Conservation (phyloP, 2,329 filamentous ascomycete species). For the Aciculosporium take region DNA sequence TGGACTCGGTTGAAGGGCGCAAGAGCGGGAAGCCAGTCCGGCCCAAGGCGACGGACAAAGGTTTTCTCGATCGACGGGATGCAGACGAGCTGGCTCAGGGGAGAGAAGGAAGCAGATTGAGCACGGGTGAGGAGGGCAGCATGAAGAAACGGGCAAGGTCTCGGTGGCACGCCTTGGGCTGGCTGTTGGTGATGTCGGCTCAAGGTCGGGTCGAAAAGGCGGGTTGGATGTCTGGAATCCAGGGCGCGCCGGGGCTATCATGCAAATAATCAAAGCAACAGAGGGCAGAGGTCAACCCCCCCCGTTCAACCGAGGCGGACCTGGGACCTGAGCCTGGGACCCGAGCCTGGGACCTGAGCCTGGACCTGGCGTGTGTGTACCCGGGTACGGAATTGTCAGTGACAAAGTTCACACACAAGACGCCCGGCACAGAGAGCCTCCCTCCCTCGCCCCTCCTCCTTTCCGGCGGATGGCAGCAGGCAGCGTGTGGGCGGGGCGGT, state of each 20-base stretch:
- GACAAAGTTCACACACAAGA: no score
- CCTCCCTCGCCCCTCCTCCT: no score
- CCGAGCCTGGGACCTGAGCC: no score
- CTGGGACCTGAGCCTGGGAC: no score
- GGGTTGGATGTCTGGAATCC: neutral
- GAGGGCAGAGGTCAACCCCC: neutral
- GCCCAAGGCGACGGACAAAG: no score
- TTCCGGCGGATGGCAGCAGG: neutral
- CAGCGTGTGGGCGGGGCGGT: neutral
- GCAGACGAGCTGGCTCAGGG: no score
- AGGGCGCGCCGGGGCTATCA: neutral
- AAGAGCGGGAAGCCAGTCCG: neutral
- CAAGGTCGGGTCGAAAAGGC: no score
- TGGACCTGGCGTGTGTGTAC: no score
- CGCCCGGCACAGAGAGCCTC: no score
- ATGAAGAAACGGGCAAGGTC: neutral
- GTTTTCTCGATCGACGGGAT: no score
- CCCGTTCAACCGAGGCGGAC: neutral
- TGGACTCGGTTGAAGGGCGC: constrained; percentile 1
- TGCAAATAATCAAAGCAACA: neutral
- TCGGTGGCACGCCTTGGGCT: neutral
- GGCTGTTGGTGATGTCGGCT: neutral
- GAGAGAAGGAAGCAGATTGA: neutral
- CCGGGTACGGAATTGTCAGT: no score
- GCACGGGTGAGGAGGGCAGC: neutral